A percentile compares a stretch with the other conserved stretches of the same genome.
These are phyloP conservation scores for Oligophagozyma castellii DNA, from an alignment of 1,139 yeast genomes.

Conservation along the genomic window DNA sequence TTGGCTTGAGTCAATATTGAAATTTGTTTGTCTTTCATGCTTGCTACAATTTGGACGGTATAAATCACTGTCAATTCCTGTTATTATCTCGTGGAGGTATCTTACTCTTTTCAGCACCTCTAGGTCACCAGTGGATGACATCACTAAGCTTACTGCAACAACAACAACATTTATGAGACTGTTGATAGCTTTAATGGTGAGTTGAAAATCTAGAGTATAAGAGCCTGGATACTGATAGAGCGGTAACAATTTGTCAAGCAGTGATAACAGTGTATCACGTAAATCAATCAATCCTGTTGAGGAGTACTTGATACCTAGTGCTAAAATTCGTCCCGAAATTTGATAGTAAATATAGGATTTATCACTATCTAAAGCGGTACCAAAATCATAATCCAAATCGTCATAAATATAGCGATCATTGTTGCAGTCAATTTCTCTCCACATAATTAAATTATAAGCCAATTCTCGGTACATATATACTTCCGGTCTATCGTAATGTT, in stretches of 20 bases:
- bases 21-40: not conserved
- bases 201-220: constrained; percentile 42
- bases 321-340: constrained; percentile 61
- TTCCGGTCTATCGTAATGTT: constrained; percentile 49
- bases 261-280: constrained; percentile 43
- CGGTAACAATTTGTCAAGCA: constrained; percentile 49
- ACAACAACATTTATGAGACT: constrained; percentile 49
- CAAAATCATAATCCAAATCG: constrained; percentile 14
- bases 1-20: not conserved
- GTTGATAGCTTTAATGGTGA: constrained; percentile 43
- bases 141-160: constrained; percentile 53
- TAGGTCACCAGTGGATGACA: constrained; percentile 90
- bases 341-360: constrained; percentile 51
- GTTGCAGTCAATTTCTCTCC: constrained; percentile 52
- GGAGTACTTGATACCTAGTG: constrained; percentile 67
- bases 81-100: constrained; percentile 40
- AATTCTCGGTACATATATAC: constrained; percentile 54
- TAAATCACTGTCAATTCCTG: constrained; percentile 19
- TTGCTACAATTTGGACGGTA: constrained; percentile 4
- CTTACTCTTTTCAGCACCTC: constrained; percentile 63
- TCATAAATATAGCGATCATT: constrained; percentile 44
- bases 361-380: constrained; percentile 39
- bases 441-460: constrained; percentile 59
- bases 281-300: constrained; percentile 50
- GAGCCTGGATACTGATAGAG: constrained; percentile 35